Percentiles rank a stretch among this genome's conserved stretches.
Evolutionary conservation across 2,329 filamentous ascomycete species (phyloP).

Genomic region (Cladobotryum mycophilum): DNA sequence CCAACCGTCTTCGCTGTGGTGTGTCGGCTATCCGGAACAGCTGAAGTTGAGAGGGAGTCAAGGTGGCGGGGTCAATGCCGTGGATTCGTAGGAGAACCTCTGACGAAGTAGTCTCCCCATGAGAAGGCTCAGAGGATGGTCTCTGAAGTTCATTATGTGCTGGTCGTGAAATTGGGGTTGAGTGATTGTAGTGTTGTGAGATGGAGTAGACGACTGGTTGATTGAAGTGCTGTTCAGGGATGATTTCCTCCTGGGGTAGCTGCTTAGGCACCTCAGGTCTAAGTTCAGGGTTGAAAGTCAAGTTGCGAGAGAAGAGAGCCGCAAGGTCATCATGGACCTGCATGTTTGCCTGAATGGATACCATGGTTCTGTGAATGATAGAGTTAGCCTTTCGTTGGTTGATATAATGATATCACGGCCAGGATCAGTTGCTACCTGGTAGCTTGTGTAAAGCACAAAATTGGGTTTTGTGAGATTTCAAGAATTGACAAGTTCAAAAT

Average conservation of each 20-base stretch:
- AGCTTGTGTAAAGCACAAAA: not conserved
- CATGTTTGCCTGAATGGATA: slow-evolving; percentile 37
- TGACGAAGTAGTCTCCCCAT: slow-evolving; percentile 42
- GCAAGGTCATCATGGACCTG: slow-evolving; percentile 76
- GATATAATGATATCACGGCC: not conserved
- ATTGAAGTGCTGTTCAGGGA: slow-evolving; percentile 20
- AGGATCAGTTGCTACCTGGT: not conserved
- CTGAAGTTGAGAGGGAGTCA: slow-evolving; percentile 69
- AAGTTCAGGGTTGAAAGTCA: slow-evolving; percentile 53
- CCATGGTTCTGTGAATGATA: slow-evolving; percentile 24
- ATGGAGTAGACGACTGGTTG: slow-evolving; percentile 62
- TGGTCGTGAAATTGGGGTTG: slow-evolving; percentile 50
- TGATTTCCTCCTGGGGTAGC: slow-evolving; percentile 24
- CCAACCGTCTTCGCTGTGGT: slow-evolving; percentile 64
- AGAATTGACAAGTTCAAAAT: not conserved
- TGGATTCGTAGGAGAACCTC: slow-evolving; percentile 57
- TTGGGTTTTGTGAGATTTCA: not conserved
- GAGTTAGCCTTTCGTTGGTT: not conserved
- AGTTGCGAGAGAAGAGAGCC: slow-evolving; percentile 69
- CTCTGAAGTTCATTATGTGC: slow-evolving; percentile 33
- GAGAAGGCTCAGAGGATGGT: slow-evolving; percentile 45
- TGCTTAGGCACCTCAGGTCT: slow-evolving; percentile 18
- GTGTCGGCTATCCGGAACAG: slow-evolving; percentile 71
- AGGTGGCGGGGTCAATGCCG: slow-evolving; percentile 61
- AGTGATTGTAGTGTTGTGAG: slow-evolving; percentile 80